Evolutionary conservation across 805 yeast species (phyloP).

Genomic region (Nakazawaea siamensis): DNA sequence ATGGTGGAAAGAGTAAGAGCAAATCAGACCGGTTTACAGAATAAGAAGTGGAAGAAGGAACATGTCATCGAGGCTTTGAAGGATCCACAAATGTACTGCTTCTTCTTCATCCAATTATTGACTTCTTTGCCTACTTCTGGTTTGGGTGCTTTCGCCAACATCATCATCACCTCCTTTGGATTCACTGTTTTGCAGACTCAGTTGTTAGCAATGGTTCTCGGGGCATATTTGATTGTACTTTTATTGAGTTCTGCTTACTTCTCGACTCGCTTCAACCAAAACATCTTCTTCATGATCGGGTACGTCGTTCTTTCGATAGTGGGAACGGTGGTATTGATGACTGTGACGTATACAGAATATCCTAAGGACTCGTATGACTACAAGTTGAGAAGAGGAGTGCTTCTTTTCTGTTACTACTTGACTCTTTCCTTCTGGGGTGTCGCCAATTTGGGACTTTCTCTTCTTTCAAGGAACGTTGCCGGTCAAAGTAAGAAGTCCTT

Average conservation of each 20-base stretch:
- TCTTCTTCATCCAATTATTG: conserved; percentile 18
- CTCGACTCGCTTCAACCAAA: conserved; percentile 15
- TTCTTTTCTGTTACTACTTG: conserved; percentile 22
- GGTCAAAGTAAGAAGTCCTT: conserved; percentile 21
- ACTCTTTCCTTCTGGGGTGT: conserved; percentile 20
- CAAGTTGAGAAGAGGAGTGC: conserved; percentile 17
- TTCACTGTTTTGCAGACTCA: conserved; percentile 22
- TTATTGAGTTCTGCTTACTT: conserved; percentile 18
- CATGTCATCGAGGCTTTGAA: conserved; percentile 18
- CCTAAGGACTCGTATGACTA: conserved; percentile 13
- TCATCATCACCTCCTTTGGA: conserved; percentile 23
- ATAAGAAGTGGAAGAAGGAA: conserved; percentile 18
- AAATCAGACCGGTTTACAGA: conserved; percentile 28
- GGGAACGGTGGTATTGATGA: conserved; percentile 22
- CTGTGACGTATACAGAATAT: conserved; percentile 16
- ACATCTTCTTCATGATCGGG: conserved; percentile 15
- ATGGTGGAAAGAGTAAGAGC: conserved; percentile 18
- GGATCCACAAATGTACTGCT: conserved; percentile 19
- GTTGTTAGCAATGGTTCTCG: conserved; percentile 24
- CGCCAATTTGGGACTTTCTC: conserved; percentile 16
- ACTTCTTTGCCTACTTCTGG: conserved; percentile 22
- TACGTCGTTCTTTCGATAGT: conserved; percentile 23
- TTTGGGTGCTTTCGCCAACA: conserved; percentile 21
- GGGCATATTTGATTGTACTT: conserved; percentile 22
- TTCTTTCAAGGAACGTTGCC: conserved; percentile 21